These are phyloP conservation scores for Sporothrix protearum DNA, from an alignment of 2,329 filamentous ascomycete genomes.

Conservation along the genomic window DNA sequence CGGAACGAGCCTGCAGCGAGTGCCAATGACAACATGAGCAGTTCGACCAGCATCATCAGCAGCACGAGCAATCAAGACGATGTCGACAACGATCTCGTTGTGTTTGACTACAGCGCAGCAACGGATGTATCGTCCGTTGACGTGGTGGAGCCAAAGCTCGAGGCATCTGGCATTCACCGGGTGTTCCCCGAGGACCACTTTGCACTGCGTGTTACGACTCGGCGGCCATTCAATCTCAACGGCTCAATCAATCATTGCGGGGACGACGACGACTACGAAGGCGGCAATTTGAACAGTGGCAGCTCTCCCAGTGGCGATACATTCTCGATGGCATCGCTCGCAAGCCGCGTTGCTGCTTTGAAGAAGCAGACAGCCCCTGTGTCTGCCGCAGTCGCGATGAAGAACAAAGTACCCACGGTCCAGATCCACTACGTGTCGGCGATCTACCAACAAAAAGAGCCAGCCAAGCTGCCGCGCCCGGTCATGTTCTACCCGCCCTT, in stretches of 20 bases:
- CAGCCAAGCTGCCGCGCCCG: constrained; percentile 51
- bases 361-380: constrained; percentile 23
- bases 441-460: constrained; percentile 43
- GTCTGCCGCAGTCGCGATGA: constrained; percentile 14
- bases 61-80: neutral
- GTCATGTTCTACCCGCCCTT: constrained; percentile 50
- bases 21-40: constrained; percentile 16
- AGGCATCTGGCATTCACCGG: constrained; percentile 58
- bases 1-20: constrained; percentile 30
- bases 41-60: constrained; percentile 16
- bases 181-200: constrained; percentile 64
- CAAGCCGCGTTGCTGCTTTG: constrained; percentile 39
- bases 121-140: constrained; percentile 7
- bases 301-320: constrained; percentile 2
- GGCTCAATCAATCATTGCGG: neutral
- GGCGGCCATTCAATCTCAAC: constrained; percentile 37
- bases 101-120: constrained; percentile 32
- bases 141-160: constrained; percentile 50
- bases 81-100: constrained; percentile 30
- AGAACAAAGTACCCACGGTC: constrained; percentile 29
- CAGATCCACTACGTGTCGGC: constrained; percentile 47
- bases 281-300: constrained; percentile 20
- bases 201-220: constrained; percentile 52
- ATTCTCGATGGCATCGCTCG: constrained; percentile 40
- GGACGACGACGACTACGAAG: neutral